phyloP scores from a whole-genome alignment of 2,329 filamentous ascomycete genomes.

The Arthrinium puccinioides region DNA sequence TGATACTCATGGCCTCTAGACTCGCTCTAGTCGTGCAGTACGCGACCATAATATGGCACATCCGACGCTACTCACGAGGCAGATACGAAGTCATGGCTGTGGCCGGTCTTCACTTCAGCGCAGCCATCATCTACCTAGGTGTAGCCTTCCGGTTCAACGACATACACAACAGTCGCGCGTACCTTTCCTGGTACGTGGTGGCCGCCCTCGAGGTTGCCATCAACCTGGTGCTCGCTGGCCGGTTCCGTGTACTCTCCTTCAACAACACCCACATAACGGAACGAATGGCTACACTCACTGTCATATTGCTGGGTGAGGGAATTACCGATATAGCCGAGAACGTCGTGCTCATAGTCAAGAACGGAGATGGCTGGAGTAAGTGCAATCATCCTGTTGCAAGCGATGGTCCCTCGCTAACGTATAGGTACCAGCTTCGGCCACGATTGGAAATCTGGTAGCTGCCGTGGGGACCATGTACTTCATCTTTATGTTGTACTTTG shows the following conservation, averaged over 20 bases:
- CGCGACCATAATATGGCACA: conserved; percentile 32
- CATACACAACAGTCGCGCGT: conserved; percentile 21
- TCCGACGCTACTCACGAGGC: conserved; percentile 25
- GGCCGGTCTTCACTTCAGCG: conserved; percentile 24
- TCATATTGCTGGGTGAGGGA: conserved; percentile 60
- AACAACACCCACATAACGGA: conserved; percentile 56
- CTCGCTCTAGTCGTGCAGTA: conserved; percentile 46
- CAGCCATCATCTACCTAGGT: conserved; percentile 31
- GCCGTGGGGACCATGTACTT: conserved; percentile 31
- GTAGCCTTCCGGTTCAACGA: conserved; percentile 29
- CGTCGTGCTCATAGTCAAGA: conserved; percentile 40
- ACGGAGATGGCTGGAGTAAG: conserved; percentile 29
- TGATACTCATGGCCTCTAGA: conserved; percentile 43
- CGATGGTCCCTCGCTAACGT: neutral
- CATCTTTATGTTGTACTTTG: conserved; percentile 39
- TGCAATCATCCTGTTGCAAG: neutral
- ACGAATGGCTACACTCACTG: conserved; percentile 54
- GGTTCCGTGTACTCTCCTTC: conserved; percentile 50
- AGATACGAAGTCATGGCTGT: conserved; percentile 24
- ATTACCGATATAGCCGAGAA: conserved; percentile 44
- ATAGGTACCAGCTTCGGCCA: conserved; percentile 6
- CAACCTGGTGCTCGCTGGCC: conserved; percentile 43
- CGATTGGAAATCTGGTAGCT: conserved; percentile 30
- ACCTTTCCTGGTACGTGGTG: conserved; percentile 44
- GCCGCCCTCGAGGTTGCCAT: conserved; percentile 42